Evolutionary conservation across 176 grass and related monocot species (phyloP).

Genomic region (Aegilops speltoides): DNA sequence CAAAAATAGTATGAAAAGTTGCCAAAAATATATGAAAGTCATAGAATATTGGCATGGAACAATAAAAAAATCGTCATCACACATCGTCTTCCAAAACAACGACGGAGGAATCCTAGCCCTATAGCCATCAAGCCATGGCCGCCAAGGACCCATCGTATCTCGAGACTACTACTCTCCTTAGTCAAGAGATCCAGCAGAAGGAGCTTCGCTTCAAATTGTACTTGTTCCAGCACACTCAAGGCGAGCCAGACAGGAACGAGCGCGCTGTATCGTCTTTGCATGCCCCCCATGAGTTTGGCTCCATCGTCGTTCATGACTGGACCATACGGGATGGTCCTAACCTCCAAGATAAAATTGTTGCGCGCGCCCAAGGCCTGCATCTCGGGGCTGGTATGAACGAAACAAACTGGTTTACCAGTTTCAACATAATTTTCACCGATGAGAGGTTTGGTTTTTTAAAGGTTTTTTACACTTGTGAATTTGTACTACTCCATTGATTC

Average conservation of each 20-base stretch:
- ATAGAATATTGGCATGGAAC: too few relatives aligned
- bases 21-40: too few relatives aligned
- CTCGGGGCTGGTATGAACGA: neutral
- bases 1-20: too few relatives aligned
- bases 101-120: neutral
- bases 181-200: neutral
- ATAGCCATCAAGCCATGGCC: neutral
- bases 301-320: neutral
- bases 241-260: neutral
- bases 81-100: neutral
- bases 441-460: neutral
- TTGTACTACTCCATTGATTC: neutral
- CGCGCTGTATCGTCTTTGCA: neutral
- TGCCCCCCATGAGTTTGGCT: neutral
- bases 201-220: neutral
- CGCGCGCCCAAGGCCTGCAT: neutral
- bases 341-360: neutral
- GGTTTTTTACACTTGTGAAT: neutral
- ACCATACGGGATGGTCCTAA: neutral
- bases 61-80: too few relatives aligned
- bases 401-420: neutral
- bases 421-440: neutral
- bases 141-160: neutral
- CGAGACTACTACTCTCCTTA: neutral
- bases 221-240: neutral